A percentile compares a stretch with the other conserved stretches of the same genome.
Conservation (phyloP, 2,329 filamentous ascomycete genomes). For the Cladophialophora immunda region DNA sequence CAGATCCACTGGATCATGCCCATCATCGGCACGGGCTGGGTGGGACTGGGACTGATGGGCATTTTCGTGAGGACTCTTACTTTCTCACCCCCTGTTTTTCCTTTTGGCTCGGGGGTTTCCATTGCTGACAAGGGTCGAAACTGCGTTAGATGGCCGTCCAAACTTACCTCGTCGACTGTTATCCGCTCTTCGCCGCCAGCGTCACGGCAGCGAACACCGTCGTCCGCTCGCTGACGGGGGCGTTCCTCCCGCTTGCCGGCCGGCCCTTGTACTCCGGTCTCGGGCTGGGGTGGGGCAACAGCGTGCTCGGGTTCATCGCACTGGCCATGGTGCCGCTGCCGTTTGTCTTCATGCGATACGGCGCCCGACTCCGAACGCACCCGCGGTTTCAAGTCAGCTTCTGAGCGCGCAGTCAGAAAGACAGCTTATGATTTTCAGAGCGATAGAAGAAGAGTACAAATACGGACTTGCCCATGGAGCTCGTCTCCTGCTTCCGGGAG, state of each 20-base stretch:
- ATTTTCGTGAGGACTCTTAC: conserved; percentile 27
- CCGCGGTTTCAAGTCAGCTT: conserved; percentile 24
- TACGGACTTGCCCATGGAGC: no score
- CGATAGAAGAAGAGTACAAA: background rate
- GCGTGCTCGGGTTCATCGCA: conserved; percentile 52
- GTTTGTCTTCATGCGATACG: conserved; percentile 21
- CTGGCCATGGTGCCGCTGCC: conserved; percentile 42
- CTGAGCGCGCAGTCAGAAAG: conserved; percentile 1
- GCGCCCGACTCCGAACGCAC: conserved; percentile 21
- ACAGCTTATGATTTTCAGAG: background rate
- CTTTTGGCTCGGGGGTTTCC: background rate
- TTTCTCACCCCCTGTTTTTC: background rate
- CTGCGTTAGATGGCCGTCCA: conserved; percentile 42
- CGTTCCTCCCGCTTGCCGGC: conserved; percentile 60
- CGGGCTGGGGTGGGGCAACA: conserved; percentile 53
- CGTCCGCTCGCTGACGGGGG: conserved; percentile 55
- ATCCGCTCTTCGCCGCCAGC: conserved; percentile 56
- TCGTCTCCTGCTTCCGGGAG: no score
- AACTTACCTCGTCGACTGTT: conserved; percentile 48
- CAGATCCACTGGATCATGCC: conserved; percentile 57
- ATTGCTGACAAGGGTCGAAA: conserved; percentile 10
- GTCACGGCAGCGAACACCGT: conserved; percentile 59
- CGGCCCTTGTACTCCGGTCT: conserved; percentile 50
- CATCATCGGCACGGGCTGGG: conserved; percentile 51
- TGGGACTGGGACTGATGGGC: conserved; percentile 51